phyloP scores from a whole-genome alignment of 768 basidiomycete genomes.

The Podaxis sp. region DNA sequence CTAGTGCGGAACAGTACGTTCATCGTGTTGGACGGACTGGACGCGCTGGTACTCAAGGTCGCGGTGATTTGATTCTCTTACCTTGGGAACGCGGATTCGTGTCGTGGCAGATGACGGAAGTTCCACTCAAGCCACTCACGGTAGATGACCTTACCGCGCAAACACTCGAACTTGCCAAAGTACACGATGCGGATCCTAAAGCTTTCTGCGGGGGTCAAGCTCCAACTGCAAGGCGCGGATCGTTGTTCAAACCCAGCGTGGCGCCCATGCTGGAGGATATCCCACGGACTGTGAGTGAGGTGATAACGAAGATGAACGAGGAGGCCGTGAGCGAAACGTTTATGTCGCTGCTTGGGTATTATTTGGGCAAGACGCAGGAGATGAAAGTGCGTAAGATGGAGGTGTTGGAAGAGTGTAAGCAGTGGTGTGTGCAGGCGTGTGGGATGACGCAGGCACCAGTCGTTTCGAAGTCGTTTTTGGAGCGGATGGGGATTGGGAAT shows the following conservation, averaged over 20 bases:
- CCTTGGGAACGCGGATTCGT: slow-evolving; percentile 79
- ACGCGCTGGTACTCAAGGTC: slow-evolving; percentile 59
- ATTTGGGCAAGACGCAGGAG: slow-evolving; percentile 20
- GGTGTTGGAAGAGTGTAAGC: slow-evolving; percentile 20
- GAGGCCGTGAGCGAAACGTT: slow-evolving; percentile 42
- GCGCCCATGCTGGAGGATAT: slow-evolving; percentile 26
- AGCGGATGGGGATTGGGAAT: slow-evolving; percentile 18
- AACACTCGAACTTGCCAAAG: slow-evolving; percentile 43
- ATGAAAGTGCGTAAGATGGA: slow-evolving; percentile 16
- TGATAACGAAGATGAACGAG: slow-evolving; percentile 40
- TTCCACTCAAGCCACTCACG: slow-evolving; percentile 68
- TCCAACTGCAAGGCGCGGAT: neutral
- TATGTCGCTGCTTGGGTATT: slow-evolving; percentile 26
- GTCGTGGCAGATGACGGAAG: slow-evolving; percentile 55
- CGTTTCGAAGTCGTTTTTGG: slow-evolving; percentile 18
- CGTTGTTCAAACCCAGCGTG: slow-evolving; percentile 12
- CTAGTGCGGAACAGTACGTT: slow-evolving; percentile 68
- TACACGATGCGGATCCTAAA: slow-evolving; percentile 45
- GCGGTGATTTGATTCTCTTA: slow-evolving; percentile 78
- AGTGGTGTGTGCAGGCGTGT: slow-evolving; percentile 23
- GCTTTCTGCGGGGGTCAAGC: slow-evolving; percentile 28
- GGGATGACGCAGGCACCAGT: slow-evolving; percentile 16
- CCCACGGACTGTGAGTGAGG: slow-evolving; percentile 26
- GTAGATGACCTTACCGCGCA: slow-evolving; percentile 46
- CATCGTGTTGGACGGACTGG: slow-evolving; percentile 88